phyloP scores from a whole-genome alignment of 805 yeast species.

The Metschnikowia anglica region DNA sequence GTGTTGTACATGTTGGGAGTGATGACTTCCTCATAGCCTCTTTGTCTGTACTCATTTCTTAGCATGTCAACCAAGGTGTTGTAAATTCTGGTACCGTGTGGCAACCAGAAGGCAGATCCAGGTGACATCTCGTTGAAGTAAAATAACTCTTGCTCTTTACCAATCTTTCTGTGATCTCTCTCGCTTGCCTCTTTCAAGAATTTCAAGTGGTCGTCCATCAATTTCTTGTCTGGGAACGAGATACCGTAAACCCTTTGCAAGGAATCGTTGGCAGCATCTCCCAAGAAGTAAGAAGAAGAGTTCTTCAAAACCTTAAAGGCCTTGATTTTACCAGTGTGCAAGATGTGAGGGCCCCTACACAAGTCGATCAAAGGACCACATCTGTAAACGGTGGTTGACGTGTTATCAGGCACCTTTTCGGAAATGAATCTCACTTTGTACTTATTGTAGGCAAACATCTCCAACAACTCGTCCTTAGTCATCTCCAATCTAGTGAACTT shows the following conservation, averaged over 20 bases:
- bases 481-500: conserved; percentile 89
- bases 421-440: conserved; percentile 86
- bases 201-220: conserved; percentile 90
- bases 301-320: conserved; percentile 91
- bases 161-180: conserved; percentile 95
- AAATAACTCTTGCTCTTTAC: conserved; percentile 94
- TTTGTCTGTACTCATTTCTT: conserved; percentile 80
- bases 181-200: conserved; percentile 94
- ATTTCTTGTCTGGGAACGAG: conserved; percentile 96
- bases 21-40: conserved; percentile 97
- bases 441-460: conserved; percentile 94
- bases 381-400: conserved; percentile 94
- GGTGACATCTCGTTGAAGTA: conserved; percentile 96
- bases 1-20: conserved; percentile 99
- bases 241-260: conserved; percentile 97
- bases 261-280: conserved; percentile 90
- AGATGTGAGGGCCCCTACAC: conserved; percentile 97
- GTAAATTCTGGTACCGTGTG: conserved; percentile 98
- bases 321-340: conserved; percentile 95
- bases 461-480: conserved; percentile 85
- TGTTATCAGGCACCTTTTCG: conserved; percentile 92
- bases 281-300: conserved; percentile 94
- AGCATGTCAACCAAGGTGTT: conserved; percentile 78
- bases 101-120: conserved; percentile 98
- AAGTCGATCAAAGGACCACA: conserved; percentile 97